Base-by-base conservation (phyloP, 202 grass and related monocot genomes). In the Setaria italica region DNA sequence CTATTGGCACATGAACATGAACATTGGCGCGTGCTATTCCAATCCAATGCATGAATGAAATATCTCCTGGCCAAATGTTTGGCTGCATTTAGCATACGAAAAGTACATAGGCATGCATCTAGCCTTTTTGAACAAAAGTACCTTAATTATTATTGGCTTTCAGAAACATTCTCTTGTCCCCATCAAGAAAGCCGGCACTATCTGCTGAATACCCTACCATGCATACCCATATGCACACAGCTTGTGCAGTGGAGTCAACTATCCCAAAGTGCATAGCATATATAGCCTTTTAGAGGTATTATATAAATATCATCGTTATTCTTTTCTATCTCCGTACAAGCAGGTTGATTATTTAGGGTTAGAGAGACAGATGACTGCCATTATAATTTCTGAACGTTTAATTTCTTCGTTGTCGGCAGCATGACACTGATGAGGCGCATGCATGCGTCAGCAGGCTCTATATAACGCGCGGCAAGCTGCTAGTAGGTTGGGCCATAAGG, bases 381-480 rank as follows among this genome's bases (percentile, higher is more conserved):
- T 9, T 20, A n/a, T 57, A 21, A 21, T 58, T 56, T 58, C 55
- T 9, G 55, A 58, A 21, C 54, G 54, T 9, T n/a, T 51, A 14
- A 50, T 48, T 48, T n/a, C 17, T 57, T 58, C 8, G 19, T 19
- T 58, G 55, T 10, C 55, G 16, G 55, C 55, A 21, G 19, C 20
- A 29, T n/a, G 57, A 25, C 56, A 29, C 20, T 21, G 55, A 58
- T 21, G 55, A 58, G 20, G 20, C 55, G 3, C 51, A 21, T 10
- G 21, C 21, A 30, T 25, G 55, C 56, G 10, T 29, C 58, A 30
- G 21, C 58, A 62, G 58, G 43, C 7, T 21, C 21, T 62, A 29
- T 62, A 43, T 82, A 82, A 62, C 73, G 47, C 15, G 54, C n/a
- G 35, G 14, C 67, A 59, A 48, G 78, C 62, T 37, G 34, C 7